Evolutionary conservation across 108 stramenopile species (phyloP), one percentile per base, ranked within the genome.

Genomic region (Pseudonitzschia delicatissima): DNA sequence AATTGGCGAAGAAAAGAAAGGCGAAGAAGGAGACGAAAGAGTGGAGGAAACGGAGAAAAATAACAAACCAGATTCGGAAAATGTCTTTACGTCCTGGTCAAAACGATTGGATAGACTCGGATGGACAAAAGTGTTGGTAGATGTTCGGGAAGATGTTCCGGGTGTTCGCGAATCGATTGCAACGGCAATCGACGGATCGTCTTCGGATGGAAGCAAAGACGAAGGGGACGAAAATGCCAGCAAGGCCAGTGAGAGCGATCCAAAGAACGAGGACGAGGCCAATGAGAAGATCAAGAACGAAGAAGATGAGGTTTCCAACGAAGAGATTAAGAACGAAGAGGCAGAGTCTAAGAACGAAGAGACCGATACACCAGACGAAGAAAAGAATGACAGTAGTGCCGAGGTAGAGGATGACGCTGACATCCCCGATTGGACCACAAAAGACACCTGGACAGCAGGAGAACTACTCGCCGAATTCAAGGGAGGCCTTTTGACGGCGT

Each of bases 91-190:
- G 37, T 68, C 44, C 18, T 33, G 88, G 78, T 81, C 86, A 26
- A 55, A 53, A 48, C 62, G 61, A 44, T 57, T 92, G 44, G 91
- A 92, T 78, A 65, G 74, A 15, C 59, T 92, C 42, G 91, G 91
- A 32, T 92, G 91, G 91, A 85, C 78, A 42, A 92, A 92, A 61
- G 76, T 89, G 9, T 78, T 92, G 50, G 69, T 84, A 17, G 91
- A 92, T 66, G 77, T 84, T n/a, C 72, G 91, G n/a, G 63, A 63
- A 33, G 67, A 74, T 57, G 63, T 78, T 33, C 70, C 67, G 17
- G 25, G 13, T 12, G 48, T 62, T 34, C 29, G 26, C n/a, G 47
- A 27, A 31, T 12, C 44, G 9, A 25, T 26, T 13, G 4, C 21
- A 62, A 17, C 44, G 60, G 4, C 11, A 39, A 12, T 9, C 28